These are phyloP conservation scores for Zanthoxylum bungeanum DNA, from an alignment of 345 rosid species.

Conservation along the genomic window DNA sequence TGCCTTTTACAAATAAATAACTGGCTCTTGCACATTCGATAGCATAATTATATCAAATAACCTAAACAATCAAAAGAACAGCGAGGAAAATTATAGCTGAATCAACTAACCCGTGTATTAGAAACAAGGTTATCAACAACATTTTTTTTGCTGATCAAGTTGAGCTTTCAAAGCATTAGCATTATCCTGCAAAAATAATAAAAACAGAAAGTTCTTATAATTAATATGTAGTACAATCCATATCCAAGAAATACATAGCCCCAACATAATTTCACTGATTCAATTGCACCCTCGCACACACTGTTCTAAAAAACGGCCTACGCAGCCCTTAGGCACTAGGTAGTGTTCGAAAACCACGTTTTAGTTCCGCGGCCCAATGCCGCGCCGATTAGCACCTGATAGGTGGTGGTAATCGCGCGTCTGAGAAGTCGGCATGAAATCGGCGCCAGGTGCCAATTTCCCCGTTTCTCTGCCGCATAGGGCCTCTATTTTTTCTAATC, in stretches of 20 bases:
- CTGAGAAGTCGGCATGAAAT: too few relatives aligned
- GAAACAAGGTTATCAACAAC: constrained; percentile 71
- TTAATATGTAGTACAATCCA: not conserved
- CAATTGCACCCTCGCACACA: not conserved
- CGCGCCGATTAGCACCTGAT: too few relatives aligned
- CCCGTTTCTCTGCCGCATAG: too few relatives aligned
- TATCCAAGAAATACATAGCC: not conserved
- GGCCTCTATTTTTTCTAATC: too few relatives aligned
- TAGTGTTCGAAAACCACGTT: too few relatives aligned
- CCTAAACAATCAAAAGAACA: not conserved
- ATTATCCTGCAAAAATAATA: constrained; percentile 45
- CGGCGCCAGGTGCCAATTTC: too few relatives aligned
- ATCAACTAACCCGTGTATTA: constrained; percentile 60
- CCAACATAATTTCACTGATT: not conserved
- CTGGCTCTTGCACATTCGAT: not conserved
- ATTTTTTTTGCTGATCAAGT: constrained; percentile 61
- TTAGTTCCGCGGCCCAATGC: too few relatives aligned
- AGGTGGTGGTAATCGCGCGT: too few relatives aligned
- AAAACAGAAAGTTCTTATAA: not conserved
- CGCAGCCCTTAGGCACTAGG: too few relatives aligned
- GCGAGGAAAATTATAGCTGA: not conserved
- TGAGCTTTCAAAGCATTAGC: constrained; percentile 58
- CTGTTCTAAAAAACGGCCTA: too few relatives aligned
- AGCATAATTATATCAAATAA: not conserved
- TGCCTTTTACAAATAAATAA: not conserved